Evolutionary conservation across 176 grass and related monocot species (phyloP).

Genomic region (Carex parvula): DNA sequence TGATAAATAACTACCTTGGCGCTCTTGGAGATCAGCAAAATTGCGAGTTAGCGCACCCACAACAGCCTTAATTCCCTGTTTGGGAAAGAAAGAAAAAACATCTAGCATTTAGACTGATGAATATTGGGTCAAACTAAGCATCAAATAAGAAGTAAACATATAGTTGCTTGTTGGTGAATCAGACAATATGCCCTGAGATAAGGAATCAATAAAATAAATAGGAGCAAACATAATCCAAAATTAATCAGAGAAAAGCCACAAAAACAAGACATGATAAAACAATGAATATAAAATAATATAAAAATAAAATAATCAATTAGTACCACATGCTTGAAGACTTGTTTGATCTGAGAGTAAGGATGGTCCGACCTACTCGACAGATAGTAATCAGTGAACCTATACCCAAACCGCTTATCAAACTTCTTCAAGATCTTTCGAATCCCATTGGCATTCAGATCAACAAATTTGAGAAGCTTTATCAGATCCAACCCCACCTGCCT

Average conservation of each 20-base stretch:
- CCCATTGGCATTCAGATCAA: conserved; percentile 94
- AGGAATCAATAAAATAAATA: not conserved
- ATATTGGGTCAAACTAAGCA: not conserved
- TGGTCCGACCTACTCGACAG: conserved; percentile 93
- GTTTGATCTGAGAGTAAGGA: conserved; percentile 95
- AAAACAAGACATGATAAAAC: not conserved
- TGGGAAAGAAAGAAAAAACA: conserved; percentile 32
- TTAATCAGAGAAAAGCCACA: conserved; percentile 7
- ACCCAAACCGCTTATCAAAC: conserved; percentile 93
- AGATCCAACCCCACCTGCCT: conserved; percentile 79
- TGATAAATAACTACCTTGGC: conserved; percentile 75
- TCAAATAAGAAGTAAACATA: not conserved
- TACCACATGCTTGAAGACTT: conserved; percentile 99
- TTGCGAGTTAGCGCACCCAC: conserved; percentile 81
- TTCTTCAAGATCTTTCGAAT: conserved; percentile 99
- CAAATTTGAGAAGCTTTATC: conserved; percentile 95
- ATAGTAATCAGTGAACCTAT: conserved; percentile 98
- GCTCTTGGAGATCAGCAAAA: conserved; percentile 77
- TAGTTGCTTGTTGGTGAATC: not conserved
- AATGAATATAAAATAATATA: not conserved
- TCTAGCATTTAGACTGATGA: conserved; percentile 21
- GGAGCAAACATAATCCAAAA: not conserved
- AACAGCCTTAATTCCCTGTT: conserved; percentile 81
- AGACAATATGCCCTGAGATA: too few relatives aligned
- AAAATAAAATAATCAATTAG: conserved; percentile 26